phyloP scores from a whole-genome alignment of 495 filamentous ascomycete genomes.

The Articulospora tetracladia region DNA sequence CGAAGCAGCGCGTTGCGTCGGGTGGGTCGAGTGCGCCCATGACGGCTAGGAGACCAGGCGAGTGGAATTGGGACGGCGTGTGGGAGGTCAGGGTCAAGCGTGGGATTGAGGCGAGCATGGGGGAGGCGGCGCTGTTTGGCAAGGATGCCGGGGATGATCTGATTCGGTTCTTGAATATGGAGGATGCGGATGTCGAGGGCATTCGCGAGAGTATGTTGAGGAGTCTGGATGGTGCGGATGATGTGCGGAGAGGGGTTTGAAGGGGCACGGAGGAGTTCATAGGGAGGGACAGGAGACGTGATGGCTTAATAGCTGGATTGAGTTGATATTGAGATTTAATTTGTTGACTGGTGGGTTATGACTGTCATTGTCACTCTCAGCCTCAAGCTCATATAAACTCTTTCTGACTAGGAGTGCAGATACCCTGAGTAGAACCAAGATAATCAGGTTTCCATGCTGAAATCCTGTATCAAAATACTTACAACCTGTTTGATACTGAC shows the following conservation, averaged over 20 bases:
- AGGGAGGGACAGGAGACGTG: not conserved
- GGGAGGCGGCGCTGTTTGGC: conserved; percentile 74
- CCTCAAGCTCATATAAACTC: too few relatives aligned
- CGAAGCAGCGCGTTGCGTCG: conserved; percentile 7
- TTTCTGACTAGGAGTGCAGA: too few relatives aligned
- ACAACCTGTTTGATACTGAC: too few relatives aligned
- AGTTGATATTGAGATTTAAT: conserved; percentile 3
- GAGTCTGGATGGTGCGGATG: conserved; percentile 36
- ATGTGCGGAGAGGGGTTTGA: conserved; percentile 16
- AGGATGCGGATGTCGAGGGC: conserved; percentile 51
- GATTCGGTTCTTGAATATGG: conserved; percentile 67
- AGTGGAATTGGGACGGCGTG: conserved; percentile 96
- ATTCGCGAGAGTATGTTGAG: conserved; percentile 59
- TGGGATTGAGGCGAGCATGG: conserved; percentile 69
- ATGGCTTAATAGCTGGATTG: not conserved
- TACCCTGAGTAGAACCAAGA: too few relatives aligned
- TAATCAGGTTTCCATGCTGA: too few relatives aligned
- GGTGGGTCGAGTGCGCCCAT: conserved; percentile 13
- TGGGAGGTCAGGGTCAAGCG: conserved; percentile 81
- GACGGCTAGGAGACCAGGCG: conserved; percentile 56
- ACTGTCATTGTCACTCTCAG: too few relatives aligned
- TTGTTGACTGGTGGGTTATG: too few relatives aligned
- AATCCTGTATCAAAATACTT: too few relatives aligned
- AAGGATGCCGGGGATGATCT: conserved; percentile 61
- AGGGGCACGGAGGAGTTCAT: not conserved